Conservation (phyloP, 208 protist species). For the Cochliopodium minus region DNA sequence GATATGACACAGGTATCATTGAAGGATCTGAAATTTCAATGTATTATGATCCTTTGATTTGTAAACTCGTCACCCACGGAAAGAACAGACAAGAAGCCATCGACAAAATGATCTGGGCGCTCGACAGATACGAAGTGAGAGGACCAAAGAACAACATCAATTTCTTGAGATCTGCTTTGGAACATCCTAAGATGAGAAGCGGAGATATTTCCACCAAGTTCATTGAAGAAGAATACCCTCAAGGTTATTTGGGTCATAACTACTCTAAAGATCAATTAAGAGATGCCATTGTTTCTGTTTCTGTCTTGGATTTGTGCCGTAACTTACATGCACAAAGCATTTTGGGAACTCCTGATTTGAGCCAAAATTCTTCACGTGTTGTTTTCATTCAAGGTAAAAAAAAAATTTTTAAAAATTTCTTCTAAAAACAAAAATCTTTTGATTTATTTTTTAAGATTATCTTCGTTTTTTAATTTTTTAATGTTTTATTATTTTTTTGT, state of each 20-base stretch:
- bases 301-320: slow-evolving; percentile 16
- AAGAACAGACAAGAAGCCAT: slow-evolving; percentile 16
- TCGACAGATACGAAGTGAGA: slow-evolving; percentile 50
- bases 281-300: slow-evolving; percentile 23
- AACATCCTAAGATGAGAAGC: slow-evolving; percentile 29
- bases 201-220: slow-evolving; percentile 57
- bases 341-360: no score
- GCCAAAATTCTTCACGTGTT: no score
- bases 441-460: no score
- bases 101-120: slow-evolving; percentile 31
- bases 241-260: slow-evolving; percentile 47
- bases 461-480: no score
- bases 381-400: no score
- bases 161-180: slow-evolving; percentile 48
- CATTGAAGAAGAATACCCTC: slow-evolving; percentile 50
- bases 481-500: no score
- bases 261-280: slow-evolving; percentile 19
- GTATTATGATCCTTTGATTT: slow-evolving; percentile 70
- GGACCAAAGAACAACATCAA: slow-evolving; percentile 57
- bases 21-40: slow-evolving; percentile 50
- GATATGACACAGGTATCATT: slow-evolving; percentile 45
- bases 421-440: no score
- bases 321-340: neutral
- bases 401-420: no score
- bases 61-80: slow-evolving; percentile 43